Percentiles rank a stretch among this genome's conserved stretches.
These are phyloP conservation scores for Aspergillus diversus DNA, from an alignment of 495 filamentous ascomycete genomes.

Conservation along the genomic window DNA sequence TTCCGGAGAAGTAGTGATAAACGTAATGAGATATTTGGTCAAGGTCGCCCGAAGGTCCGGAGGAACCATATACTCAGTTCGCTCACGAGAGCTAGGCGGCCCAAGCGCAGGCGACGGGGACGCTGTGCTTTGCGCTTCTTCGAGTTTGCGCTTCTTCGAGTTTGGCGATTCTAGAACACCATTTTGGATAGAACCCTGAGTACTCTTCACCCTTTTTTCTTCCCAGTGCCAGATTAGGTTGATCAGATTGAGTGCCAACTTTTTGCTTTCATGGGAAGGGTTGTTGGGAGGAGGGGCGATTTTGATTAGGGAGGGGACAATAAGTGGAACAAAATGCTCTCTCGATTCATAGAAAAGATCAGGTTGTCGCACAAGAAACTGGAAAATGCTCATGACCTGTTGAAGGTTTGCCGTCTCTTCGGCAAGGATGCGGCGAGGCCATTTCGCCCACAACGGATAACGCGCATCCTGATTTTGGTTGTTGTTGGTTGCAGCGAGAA, in stretches of 20 bases:
- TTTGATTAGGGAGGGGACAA: constrained; percentile 86
- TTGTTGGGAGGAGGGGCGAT: constrained; percentile 77
- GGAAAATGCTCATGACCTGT: constrained; percentile 95
- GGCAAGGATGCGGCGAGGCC: constrained; percentile 85
- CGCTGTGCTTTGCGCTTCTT: constrained; percentile 49
- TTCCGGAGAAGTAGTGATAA: constrained; percentile 87
- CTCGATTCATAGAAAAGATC: constrained; percentile 94
- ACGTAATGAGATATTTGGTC: constrained; percentile 90
- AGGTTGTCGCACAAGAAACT: constrained; percentile 90
- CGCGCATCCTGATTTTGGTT: constrained; percentile 52
- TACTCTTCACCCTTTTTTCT: constrained; percentile 68
- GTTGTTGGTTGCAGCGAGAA: constrained; percentile 36
- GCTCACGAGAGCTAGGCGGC: constrained; percentile 55
- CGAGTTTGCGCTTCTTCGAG: constrained; percentile 75
- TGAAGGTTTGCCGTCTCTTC: constrained; percentile 97
- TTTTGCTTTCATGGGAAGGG: constrained; percentile 90
- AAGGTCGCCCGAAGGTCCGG: constrained; percentile 69
- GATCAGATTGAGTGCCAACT: constrained; percentile 87
- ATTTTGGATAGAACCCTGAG: constrained; percentile 43
- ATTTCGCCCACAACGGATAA: constrained; percentile 85
- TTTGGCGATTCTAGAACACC: constrained; percentile 69
- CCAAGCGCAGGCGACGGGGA: constrained; percentile 50
- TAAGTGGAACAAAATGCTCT: constrained; percentile 85
- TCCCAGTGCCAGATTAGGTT: constrained; percentile 93
- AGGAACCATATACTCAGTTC: constrained; percentile 70